Percentiles rank a stretch among this genome's conserved stretches.
Conservation (phyloP, 139 green algal species). For the Mesotaenium endlicherianum region DNA sequence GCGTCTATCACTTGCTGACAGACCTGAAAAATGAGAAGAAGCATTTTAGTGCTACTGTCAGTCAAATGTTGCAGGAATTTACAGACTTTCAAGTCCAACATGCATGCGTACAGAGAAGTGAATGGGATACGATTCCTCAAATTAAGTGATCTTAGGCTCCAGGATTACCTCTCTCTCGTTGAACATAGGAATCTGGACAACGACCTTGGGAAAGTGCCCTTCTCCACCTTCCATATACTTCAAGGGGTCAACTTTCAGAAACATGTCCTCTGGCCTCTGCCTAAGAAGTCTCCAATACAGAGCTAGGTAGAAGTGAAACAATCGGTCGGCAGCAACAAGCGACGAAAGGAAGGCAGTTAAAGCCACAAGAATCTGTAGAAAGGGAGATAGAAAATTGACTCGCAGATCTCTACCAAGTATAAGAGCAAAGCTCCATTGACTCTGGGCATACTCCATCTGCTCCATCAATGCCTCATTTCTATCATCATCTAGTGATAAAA, state of each 20-base stretch:
- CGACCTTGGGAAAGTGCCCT: constrained; percentile 74
- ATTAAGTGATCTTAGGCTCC: no score
- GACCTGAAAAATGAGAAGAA: constrained; percentile 43
- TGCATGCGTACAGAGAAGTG: no score
- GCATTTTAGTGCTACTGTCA: no score
- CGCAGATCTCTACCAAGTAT: background rate
- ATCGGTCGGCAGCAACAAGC: constrained; percentile 52
- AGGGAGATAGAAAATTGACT: constrained; percentile 15
- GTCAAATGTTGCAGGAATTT: no score
- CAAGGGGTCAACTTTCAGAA: background rate
- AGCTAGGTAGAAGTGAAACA: constrained; percentile 54
- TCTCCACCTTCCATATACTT: no score
- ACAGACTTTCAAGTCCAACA: no score
- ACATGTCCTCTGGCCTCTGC: background rate
- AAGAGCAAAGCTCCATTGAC: background rate
- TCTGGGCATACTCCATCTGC: background rate
- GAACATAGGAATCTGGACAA: constrained; percentile 94
- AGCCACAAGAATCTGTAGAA: constrained; percentile 27
- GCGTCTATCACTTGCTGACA: constrained; percentile 81
- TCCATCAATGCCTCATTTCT: no score
- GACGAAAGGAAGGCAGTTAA: constrained; percentile 44
- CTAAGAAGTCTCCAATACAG: constrained; percentile 39
- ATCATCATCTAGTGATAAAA: no score
- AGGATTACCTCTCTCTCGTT: constrained; percentile 72
- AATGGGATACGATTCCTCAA: no score